Evolutionary conservation across 371 early-diverging fungal genomes (phyloP).

Genomic region (Zopfochytrium polystomum): DNA sequence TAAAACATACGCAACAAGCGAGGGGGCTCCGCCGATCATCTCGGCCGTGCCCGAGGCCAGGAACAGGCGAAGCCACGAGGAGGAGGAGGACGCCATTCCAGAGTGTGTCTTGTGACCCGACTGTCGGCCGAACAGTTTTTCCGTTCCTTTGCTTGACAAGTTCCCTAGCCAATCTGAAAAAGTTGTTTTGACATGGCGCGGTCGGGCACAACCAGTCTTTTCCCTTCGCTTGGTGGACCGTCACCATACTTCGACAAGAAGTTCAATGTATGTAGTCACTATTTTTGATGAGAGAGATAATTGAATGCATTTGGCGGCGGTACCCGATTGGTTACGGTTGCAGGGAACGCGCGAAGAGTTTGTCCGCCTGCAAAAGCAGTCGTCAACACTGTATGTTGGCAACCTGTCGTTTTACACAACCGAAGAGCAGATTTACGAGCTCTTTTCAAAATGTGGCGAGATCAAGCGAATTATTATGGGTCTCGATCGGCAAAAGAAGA

Average conservation of each 20-base stretch:
- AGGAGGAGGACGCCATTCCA: too few relatives aligned
- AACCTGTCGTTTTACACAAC: constrained; percentile 97
- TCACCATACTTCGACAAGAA: constrained; percentile 83
- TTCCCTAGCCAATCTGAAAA: too few relatives aligned
- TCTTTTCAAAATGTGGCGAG: constrained; percentile 94
- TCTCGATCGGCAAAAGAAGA: constrained; percentile 82
- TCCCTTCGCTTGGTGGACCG: constrained; percentile 78
- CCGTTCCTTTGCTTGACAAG: too few relatives aligned
- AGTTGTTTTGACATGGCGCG: too few relatives aligned
- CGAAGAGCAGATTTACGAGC: constrained; percentile 96
- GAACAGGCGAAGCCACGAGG: too few relatives aligned
- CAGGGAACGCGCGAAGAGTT: constrained; percentile 73
- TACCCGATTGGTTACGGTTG: background rate
- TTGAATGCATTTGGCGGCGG: background rate
- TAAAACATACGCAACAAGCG: too few relatives aligned
- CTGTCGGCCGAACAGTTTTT: too few relatives aligned
- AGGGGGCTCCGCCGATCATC: too few relatives aligned
- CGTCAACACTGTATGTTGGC: constrained; percentile 92
- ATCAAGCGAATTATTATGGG: constrained; percentile 74
- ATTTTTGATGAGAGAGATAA: background rate
- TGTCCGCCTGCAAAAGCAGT: constrained; percentile 59
- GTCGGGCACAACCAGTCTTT: constrained; percentile 58
- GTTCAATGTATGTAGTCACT: constrained; percentile 57
- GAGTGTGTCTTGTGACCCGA: too few relatives aligned
- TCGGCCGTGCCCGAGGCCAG: too few relatives aligned